Conservation (phyloP, 2,329 filamentous ascomycete genomes). For the Lecanicillium sp. region DNA sequence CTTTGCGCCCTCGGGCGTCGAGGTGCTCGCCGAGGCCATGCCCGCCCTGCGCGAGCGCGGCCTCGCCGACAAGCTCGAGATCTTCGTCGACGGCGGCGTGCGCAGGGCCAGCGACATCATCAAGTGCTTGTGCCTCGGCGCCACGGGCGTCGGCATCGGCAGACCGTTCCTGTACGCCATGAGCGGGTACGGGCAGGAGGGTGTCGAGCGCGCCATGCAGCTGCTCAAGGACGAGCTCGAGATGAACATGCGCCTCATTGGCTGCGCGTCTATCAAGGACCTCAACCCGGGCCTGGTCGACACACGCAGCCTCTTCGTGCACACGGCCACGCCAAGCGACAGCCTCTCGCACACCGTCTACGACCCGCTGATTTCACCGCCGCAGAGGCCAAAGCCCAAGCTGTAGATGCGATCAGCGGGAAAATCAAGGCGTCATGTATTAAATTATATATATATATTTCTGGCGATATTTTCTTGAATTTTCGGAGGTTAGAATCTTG, state of each 20-base stretch:
- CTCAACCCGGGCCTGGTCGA: conserved; percentile 79
- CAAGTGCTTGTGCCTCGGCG: conserved; percentile 89
- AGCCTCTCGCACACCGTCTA: conserved; percentile 44
- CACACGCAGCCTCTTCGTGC: conserved; percentile 57
- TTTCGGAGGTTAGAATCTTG: too few species aligned
- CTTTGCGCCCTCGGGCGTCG: conserved; percentile 80
- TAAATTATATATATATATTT: neutral
- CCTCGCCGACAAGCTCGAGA: conserved; percentile 70
- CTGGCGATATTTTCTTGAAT: neutral
- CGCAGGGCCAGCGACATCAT: conserved; percentile 89
- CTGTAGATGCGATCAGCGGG: conserved; percentile 29
- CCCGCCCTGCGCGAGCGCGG: conserved; percentile 71
- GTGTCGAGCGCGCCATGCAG: conserved; percentile 89
- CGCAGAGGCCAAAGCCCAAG: conserved; percentile 48
- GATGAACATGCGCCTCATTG: conserved; percentile 97
- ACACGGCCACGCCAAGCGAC: conserved; percentile 45
- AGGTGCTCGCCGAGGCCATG: conserved; percentile 90
- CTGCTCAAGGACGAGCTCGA: conserved; percentile 93
- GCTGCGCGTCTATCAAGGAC: conserved; percentile 66
- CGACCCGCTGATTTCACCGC: conserved; percentile 46
- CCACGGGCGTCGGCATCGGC: conserved; percentile 88
- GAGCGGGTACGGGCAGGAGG: conserved; percentile 80
- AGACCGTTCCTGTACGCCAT: conserved; percentile 95
- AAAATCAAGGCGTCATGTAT: neutral
- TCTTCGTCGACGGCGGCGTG: conserved; percentile 88